These are phyloP conservation scores for Tephrocybe sp. DNA, from an alignment of 768 basidiomycete genomes.

Conservation along the genomic window DNA sequence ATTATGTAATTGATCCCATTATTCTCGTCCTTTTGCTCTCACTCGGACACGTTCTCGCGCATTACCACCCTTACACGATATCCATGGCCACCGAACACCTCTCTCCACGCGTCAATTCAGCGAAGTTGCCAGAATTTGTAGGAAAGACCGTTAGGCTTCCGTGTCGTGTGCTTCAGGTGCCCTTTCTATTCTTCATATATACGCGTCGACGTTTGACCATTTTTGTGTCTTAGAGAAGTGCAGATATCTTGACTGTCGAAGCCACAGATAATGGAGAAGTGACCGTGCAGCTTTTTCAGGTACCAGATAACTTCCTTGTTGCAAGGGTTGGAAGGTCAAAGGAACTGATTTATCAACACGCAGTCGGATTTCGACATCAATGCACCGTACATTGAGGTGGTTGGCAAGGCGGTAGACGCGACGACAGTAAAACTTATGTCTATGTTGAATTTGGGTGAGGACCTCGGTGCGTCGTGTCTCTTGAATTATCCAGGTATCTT, in stretches of 20 bases:
- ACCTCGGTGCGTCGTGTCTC: conserved; percentile 57
- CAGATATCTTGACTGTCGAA: conserved; percentile 54
- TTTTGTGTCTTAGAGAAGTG: conserved; percentile 33
- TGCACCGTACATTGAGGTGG: conserved; percentile 63
- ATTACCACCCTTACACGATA: no score
- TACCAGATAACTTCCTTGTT: conserved; percentile 19
- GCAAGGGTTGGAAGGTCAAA: no score
- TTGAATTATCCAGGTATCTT: no score
- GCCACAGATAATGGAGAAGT: conserved; percentile 52
- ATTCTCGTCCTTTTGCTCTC: no score
- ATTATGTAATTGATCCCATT: no score
- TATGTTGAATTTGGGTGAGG: conserved; percentile 55
- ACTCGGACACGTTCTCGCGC: no score
- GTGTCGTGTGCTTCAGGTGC: conserved; percentile 59
- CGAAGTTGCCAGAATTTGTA: conserved; percentile 49
- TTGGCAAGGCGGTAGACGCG: conserved; percentile 58
- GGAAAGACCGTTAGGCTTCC: conserved; percentile 60
- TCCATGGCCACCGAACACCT: neutral
- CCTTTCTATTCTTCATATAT: conserved; percentile 10
- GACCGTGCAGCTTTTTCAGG: conserved; percentile 39
- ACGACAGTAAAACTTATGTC: conserved; percentile 57
- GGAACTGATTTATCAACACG: neutral
- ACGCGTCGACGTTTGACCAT: neutral
- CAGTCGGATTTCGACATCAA: conserved; percentile 38
- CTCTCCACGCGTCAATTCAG: conserved; percentile 57